A percentile compares a stretch with the other conserved stretches of the same genome.
These are phyloP conservation scores for Fusarium coffeatum DNA, from an alignment of 2,329 filamentous ascomycete species.

Conservation along the genomic window DNA sequence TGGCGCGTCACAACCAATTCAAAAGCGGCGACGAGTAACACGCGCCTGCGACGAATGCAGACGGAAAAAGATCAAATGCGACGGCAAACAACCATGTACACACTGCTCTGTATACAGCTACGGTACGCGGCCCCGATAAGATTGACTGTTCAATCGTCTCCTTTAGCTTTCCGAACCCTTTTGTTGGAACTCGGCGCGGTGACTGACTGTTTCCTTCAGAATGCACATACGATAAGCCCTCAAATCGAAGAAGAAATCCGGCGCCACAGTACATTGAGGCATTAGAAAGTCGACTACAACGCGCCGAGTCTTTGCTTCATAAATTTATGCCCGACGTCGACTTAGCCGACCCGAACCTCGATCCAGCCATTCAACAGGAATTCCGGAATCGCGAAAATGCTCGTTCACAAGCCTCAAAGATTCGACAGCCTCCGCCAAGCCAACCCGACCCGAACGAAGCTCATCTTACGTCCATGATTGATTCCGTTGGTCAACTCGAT, in stretches of 20 bases:
- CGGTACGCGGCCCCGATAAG: constrained; percentile 67
- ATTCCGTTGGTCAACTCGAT: constrained; percentile 89
- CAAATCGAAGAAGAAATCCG: constrained; percentile 89
- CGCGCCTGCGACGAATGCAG: constrained; percentile 86
- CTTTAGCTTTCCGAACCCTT: constrained; percentile 1
- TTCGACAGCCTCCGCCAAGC: constrained; percentile 49
- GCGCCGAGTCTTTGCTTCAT: constrained; percentile 82
- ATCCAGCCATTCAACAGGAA: constrained; percentile 79
- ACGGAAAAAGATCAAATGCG: constrained; percentile 88
- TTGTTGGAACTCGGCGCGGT: background rate
- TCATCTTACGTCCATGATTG: constrained; percentile 92
- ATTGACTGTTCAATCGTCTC: constrained; percentile 7
- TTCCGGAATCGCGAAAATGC: constrained; percentile 66
- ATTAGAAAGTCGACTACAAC: constrained; percentile 83
- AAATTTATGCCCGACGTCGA: constrained; percentile 86
- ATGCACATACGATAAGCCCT: constrained; percentile 95
- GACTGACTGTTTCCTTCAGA: constrained; percentile 63
- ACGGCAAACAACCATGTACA: constrained; percentile 88
- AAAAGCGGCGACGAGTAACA: constrained; percentile 82
- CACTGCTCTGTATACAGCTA: constrained; percentile 99
- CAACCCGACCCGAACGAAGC: constrained; percentile 68
- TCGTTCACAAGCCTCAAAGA: constrained; percentile 57
- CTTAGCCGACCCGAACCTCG: constrained; percentile 84
- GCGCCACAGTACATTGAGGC: constrained; percentile 94
- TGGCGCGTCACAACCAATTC: constrained; percentile 66